Evolutionary conservation across 495 filamentous ascomycete genomes (phyloP).

Genomic region (Trichoderma orchidacearum): DNA sequence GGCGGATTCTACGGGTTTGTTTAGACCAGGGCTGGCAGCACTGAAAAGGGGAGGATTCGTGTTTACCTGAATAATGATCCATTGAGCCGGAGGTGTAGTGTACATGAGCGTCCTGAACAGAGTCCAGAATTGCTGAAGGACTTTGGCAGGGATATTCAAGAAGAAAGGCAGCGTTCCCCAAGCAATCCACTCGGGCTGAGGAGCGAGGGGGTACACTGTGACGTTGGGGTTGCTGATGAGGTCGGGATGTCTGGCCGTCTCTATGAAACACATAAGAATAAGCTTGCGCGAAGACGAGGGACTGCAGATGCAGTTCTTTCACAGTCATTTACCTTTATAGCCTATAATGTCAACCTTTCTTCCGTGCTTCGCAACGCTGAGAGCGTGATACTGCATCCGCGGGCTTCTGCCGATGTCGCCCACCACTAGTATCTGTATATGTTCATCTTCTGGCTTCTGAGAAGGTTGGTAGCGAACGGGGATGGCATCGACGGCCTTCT

Average conservation of each 20-base stretch:
- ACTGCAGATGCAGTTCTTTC: no score
- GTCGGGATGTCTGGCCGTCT: slow-evolving; percentile 53
- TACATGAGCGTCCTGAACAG: slow-evolving; percentile 63
- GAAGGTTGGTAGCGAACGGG: slow-evolving; percentile 1
- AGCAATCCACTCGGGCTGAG: slow-evolving; percentile 45
- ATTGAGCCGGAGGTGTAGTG: slow-evolving; percentile 52
- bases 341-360: slow-evolving; percentile 75
- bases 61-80: slow-evolving; percentile 64
- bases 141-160: slow-evolving; percentile 71
- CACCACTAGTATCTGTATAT: slow-evolving; percentile 78
- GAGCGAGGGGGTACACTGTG: slow-evolving; percentile 47
- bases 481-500: slow-evolving; percentile 10
- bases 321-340: slow-evolving; percentile 51
- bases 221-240: slow-evolving; percentile 50
- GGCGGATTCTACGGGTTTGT: slow-evolving; percentile 62
- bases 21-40: slow-evolving; percentile 1
- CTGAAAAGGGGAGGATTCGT: slow-evolving; percentile 2
- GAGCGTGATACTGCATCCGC: slow-evolving; percentile 96
- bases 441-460: slow-evolving; percentile 2
- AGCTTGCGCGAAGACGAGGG: not conserved
- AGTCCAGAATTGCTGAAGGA: slow-evolving; percentile 61
- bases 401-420: slow-evolving; percentile 94
- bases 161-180: slow-evolving; percentile 65
- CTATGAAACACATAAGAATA: slow-evolving; percentile 10
- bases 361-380: slow-evolving; percentile 79